A percentile compares a stretch with the other conserved stretches of the same genome.
These are phyloP conservation scores for Parasitella parasitica DNA, from an alignment of 371 early-diverging fungal genomes.

Conservation along the genomic window DNA sequence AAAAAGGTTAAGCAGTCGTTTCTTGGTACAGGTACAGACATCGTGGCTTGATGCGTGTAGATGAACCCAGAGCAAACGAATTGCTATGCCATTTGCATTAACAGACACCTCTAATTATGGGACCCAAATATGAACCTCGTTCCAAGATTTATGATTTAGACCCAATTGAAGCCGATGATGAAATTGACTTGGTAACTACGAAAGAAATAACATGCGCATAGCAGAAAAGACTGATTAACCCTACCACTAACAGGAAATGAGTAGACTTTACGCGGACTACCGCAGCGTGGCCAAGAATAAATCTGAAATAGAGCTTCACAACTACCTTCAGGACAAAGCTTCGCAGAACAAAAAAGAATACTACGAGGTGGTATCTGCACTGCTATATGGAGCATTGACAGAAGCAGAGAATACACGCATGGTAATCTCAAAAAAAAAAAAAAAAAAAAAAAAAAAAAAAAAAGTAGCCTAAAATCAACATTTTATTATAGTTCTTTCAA, in stretches of 20 bases:
- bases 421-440: slow-evolving; percentile 29
- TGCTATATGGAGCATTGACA: slow-evolving; percentile 66
- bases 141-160: slow-evolving; percentile 36
- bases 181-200: slow-evolving; percentile 35
- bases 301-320: slow-evolving; percentile 67
- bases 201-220: too few species aligned
- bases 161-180: slow-evolving; percentile 36
- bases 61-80: background rate
- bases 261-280: slow-evolving; percentile 42
- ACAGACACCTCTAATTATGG: background rate
- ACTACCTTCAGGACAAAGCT: slow-evolving; percentile 62
- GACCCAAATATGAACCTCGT: background rate
- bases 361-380: slow-evolving; percentile 58
- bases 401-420: slow-evolving; percentile 40
- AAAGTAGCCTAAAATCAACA: background rate
- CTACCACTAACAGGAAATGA: slow-evolving; percentile 50
- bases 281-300: slow-evolving; percentile 45
- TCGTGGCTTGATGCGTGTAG: slow-evolving; percentile 4
- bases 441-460: background rate
- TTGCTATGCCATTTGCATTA: background rate
- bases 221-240: background rate
- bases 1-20: slow-evolving; percentile 10
- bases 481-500: slow-evolving; percentile 45
- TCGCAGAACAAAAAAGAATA: slow-evolving; percentile 61
- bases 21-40: background rate